Percentiles rank a stretch among this genome's conserved stretches.
Conservation (phyloP, 345 rosid genomes). For the Limnanthes douglasii region DNA sequence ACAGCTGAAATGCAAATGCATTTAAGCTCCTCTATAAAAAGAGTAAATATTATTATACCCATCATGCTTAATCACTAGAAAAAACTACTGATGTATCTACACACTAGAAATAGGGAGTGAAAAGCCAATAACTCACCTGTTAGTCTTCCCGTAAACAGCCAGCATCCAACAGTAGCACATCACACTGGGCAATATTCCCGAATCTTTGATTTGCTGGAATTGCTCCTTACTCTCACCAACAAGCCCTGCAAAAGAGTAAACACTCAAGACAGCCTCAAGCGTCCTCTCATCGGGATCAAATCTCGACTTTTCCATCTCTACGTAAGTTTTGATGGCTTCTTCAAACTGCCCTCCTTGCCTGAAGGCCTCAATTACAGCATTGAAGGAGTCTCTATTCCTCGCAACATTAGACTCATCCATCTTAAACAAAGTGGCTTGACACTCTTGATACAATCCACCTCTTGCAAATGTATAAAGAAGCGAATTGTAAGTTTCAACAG, state of each 20-base stretch:
- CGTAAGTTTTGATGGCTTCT: conserved; percentile 82
- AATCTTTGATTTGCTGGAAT: conserved; percentile 73
- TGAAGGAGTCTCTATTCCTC: conserved; percentile 61
- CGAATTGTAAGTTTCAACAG: conserved; percentile 67
- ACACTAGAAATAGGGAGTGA: no score
- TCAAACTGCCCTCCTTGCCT: conserved; percentile 89
- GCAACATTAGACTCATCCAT: conserved; percentile 56
- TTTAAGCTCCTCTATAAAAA: background rate
- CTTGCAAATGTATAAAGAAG: conserved; percentile 68
- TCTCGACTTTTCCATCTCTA: conserved; percentile 78
- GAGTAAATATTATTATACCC: no score
- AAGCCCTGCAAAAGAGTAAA: conserved; percentile 71
- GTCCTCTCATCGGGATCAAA: conserved; percentile 76
- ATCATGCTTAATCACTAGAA: no score
- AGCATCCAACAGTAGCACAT: conserved; percentile 92
- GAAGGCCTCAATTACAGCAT: conserved; percentile 75
- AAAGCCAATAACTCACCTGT: conserved; percentile 45
- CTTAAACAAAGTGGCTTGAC: conserved; percentile 40
- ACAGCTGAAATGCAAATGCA: background rate
- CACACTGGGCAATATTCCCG: conserved; percentile 68
- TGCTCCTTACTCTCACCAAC: conserved; percentile 90
- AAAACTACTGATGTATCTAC: no score
- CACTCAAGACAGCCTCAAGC: conserved; percentile 78
- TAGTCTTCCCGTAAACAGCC: conserved; percentile 70
- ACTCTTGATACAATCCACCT: conserved; percentile 78